Evolutionary conservation across 1,284 basidiomycete genomes (phyloP).

Genomic region (Pseudozyma pruni): DNA sequence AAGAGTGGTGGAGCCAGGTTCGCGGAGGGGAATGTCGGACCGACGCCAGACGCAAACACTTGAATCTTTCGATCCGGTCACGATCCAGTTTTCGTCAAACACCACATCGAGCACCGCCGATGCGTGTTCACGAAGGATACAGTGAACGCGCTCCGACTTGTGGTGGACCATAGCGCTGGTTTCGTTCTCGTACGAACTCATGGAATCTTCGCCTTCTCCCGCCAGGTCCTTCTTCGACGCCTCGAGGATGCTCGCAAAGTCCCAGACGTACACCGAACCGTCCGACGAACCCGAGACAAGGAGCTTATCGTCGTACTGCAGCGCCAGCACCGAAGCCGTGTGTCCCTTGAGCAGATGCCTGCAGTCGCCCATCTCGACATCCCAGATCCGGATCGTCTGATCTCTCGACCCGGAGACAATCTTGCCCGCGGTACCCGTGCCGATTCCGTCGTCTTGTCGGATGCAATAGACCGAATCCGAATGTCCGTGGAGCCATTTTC

Average conservation of each 20-base stretch:
- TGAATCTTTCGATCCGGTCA: constrained; percentile 53
- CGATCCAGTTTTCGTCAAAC: constrained; percentile 49
- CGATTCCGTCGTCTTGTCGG: constrained; percentile 46
- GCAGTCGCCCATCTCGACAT: constrained; percentile 44
- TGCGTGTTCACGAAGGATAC: constrained; percentile 39
- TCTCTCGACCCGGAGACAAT: constrained; percentile 57
- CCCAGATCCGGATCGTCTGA: constrained; percentile 56
- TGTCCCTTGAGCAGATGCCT: constrained; percentile 51
- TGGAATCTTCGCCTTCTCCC: neutral
- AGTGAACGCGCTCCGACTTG: constrained; percentile 16
- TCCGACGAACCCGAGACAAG: constrained; percentile 57
- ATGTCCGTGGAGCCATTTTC: constrained; percentile 48
- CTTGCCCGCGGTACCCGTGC: constrained; percentile 38
- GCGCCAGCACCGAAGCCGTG: constrained; percentile 48
- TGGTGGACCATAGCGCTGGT: constrained; percentile 20
- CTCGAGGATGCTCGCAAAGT: constrained; percentile 40
- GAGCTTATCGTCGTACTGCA: constrained; percentile 57
- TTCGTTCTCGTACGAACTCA: no score
- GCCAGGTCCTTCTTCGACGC: neutral
- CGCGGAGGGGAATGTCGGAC: constrained; percentile 2
- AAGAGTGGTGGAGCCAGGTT: neutral
- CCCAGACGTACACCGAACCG: constrained; percentile 51
- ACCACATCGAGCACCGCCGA: constrained; percentile 48
- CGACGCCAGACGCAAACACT: constrained; percentile 56
- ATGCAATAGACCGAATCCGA: constrained; percentile 58